Evolutionary conservation across 805 yeast species (phyloP).

Genomic region (Candida silvatica): DNA sequence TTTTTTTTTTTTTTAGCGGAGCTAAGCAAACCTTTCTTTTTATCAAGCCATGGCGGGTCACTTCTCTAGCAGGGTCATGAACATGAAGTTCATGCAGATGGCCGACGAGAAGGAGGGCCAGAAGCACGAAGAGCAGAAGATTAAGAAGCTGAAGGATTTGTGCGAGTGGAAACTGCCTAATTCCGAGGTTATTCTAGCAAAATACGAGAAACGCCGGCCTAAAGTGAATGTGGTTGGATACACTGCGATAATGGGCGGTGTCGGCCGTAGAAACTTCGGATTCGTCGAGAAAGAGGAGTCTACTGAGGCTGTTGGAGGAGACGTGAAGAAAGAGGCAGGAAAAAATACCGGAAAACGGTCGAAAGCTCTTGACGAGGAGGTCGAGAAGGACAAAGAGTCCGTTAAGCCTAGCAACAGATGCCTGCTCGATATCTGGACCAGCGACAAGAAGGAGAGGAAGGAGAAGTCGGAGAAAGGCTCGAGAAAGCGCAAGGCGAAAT

Average conservation of each 20-base stretch:
- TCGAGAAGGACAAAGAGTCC: not conserved
- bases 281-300: constrained; percentile 3
- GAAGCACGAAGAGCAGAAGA: constrained; percentile 23
- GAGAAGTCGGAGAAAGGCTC: not conserved
- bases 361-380: not conserved
- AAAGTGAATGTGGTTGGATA: constrained; percentile 21
- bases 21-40: not conserved
- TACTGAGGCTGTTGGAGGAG: not conserved
- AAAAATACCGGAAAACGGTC: no score
- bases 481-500: constrained; percentile 8
- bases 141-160: constrained; percentile 33
- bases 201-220: constrained; percentile 9
- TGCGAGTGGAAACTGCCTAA: constrained; percentile 45
- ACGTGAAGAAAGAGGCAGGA: constrained; percentile 1
- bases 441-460: constrained; percentile 5
- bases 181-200: constrained; percentile 17
- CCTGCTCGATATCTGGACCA: not conserved
- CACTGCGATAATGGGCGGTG: constrained; percentile 11
- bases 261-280: constrained; percentile 24
- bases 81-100: constrained; percentile 69
- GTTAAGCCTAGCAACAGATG: not conserved
- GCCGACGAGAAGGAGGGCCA: constrained; percentile 27
- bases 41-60: not conserved
- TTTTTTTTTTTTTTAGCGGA: not conserved
- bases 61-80: constrained; percentile 64